Evolutionary conservation across 2,329 filamentous ascomycete genomes (phyloP).

Genomic region (Botrytis paeoniae): DNA sequence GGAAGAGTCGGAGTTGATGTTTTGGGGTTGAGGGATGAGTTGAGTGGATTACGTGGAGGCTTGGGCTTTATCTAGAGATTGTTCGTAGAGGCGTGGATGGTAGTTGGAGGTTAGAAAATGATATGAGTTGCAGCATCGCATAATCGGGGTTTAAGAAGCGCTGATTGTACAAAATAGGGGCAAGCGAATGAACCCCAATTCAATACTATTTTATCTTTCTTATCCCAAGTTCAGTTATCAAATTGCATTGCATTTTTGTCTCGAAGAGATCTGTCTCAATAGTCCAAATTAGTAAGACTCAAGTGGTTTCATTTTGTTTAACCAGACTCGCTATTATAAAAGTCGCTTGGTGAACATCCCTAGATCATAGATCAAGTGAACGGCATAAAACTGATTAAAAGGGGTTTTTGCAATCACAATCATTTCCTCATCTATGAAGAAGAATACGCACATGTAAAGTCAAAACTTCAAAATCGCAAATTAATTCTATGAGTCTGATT

Average conservation of each 20-base stretch:
- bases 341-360: neutral
- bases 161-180: neutral
- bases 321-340: neutral
- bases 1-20: constrained; percentile 67
- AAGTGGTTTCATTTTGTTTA: neutral
- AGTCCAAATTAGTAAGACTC: neutral
- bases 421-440: neutral
- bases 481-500: neutral
- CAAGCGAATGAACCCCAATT: neutral
- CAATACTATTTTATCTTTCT: neutral
- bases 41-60: constrained; percentile 56
- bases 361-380: neutral
- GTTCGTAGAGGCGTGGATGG: no score
- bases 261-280: neutral
- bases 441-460: neutral
- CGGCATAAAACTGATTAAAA: neutral
- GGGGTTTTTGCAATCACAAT: neutral
- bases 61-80: neutral
- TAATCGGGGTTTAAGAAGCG: neutral
- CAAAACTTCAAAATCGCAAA: neutral
- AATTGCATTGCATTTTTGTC: neutral
- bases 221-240: neutral
- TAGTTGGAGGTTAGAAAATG: neutral
- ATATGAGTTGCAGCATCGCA: neutral
- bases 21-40: constrained; percentile 66